A percentile compares a stretch with the other conserved stretches of the same genome.
Conservation (phyloP, 305 asterid species). For the Plantago lanceolata region DNA sequence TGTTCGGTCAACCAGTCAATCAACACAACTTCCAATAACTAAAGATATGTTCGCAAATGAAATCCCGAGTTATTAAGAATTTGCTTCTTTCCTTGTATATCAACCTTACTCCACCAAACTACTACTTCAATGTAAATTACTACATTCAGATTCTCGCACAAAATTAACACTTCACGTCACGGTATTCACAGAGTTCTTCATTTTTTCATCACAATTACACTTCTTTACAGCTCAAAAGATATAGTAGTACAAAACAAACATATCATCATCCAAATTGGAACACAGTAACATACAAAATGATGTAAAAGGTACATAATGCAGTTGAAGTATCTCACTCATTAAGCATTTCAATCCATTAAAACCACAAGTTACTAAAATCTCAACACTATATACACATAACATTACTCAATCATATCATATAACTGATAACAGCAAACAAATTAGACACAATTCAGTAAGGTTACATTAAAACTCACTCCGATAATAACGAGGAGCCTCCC, state of each 20-base stretch:
- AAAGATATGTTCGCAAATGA: no score
- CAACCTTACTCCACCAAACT: not conserved
- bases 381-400: slow-evolving; percentile 25
- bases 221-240: no score
- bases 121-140: no score
- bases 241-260: not conserved
- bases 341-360: slow-evolving; percentile 10
- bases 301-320: not conserved
- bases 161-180: no score
- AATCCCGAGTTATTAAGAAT: no score
- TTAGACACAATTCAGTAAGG: slow-evolving; percentile 33
- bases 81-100: no score
- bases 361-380: slow-evolving; percentile 4
- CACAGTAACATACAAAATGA: not conserved
- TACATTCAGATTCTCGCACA: not conserved
- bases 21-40: no score
- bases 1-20: no score
- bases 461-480: slow-evolving; percentile 30
- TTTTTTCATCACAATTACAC: not conserved
- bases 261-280: not conserved
- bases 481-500: slow-evolving; percentile 52
- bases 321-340: not conserved
- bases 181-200: not conserved
- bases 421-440: slow-evolving; percentile 23
- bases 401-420: slow-evolving; percentile 19